Conservation (phyloP, 306 rosid genomes). For the Inga oerstediana region DNA sequence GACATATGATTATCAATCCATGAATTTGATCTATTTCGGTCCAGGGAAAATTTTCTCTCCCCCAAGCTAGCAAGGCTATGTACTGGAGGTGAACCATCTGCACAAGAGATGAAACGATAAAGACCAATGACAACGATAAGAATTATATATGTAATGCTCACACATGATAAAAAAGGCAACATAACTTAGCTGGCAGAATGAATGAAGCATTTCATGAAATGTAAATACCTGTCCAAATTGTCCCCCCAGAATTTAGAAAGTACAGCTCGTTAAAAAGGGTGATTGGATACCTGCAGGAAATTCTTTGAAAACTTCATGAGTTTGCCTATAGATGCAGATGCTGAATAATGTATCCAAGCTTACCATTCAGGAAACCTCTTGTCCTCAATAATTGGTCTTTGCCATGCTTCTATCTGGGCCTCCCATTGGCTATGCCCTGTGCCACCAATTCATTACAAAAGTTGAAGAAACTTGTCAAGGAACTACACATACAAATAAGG, state of each 20-base stretch:
- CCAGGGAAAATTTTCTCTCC: constrained; percentile 76
- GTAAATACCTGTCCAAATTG: constrained; percentile 90
- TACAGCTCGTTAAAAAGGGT: constrained; percentile 95
- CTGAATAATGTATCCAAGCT: constrained; percentile 40
- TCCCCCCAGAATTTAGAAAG: constrained; percentile 87
- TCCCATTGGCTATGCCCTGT: constrained; percentile 83
- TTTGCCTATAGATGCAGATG: constrained; percentile 6
- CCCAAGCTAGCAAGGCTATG: constrained; percentile 52
- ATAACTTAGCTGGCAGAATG: constrained; percentile 7
- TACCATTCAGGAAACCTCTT: constrained; percentile 95
- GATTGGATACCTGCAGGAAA: constrained; percentile 74
- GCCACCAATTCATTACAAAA: constrained; percentile 25
- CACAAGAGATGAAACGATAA: constrained; percentile 23
- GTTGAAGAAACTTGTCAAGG: constrained; percentile 18
- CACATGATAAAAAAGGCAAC: constrained; percentile 14
- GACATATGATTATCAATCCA: constrained; percentile 38
- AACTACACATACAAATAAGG: constrained; percentile 25
- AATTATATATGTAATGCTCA: constrained; percentile 9
- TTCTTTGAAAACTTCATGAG: constrained; percentile 33
- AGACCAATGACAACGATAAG: constrained; percentile 6
- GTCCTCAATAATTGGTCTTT: constrained; percentile 90
- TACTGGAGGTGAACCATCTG: constrained; percentile 81
- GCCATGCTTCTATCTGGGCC: constrained; percentile 91
- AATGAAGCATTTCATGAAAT: constrained; percentile 14
- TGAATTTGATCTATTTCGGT: constrained; percentile 48